Conservation (phyloP, 208 protist genomes). For the Acanthamoeba triangularis region DNA sequence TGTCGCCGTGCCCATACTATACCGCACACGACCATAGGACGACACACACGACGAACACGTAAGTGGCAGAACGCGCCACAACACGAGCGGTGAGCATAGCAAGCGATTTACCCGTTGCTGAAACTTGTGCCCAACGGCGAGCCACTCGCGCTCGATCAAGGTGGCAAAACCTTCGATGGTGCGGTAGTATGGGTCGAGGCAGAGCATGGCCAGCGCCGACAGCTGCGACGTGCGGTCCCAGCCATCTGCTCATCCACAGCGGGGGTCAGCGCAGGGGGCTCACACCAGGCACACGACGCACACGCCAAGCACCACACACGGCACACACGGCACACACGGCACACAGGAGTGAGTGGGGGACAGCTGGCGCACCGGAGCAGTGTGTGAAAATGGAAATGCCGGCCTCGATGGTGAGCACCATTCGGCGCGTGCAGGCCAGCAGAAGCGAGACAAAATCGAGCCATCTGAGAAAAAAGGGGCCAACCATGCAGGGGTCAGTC, state of each 20-base stretch:
- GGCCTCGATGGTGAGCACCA: constrained; percentile 49
- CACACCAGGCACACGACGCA: no score
- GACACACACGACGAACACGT: background rate
- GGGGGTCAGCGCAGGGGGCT: background rate
- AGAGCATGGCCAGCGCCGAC: constrained; percentile 92
- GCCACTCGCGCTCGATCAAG: constrained; percentile 97
- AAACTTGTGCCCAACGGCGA: constrained; percentile 97
- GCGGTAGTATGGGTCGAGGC: constrained; percentile 97
- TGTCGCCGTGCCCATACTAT: constrained; percentile 60
- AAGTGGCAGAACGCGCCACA: background rate
- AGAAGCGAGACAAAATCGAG: constrained; percentile 51
- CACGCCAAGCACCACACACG: background rate
- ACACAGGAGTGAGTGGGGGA: background rate
- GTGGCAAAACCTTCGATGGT: constrained; percentile 95
- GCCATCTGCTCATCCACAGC: constrained; percentile 88
- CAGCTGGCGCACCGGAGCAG: constrained; percentile 6
- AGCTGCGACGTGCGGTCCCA: constrained; percentile 96
- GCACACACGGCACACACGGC: background rate
- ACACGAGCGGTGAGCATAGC: background rate
- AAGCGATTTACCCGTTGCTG: constrained; percentile 90
- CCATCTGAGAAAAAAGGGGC: constrained; percentile 26
- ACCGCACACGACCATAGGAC: no score
- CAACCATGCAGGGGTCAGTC: background rate
- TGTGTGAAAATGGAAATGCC: constrained; percentile 66
- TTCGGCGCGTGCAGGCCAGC: constrained; percentile 26